Conservation (phyloP, 2,329 filamentous ascomycete genomes). For the Cadophora gregata region DNA sequence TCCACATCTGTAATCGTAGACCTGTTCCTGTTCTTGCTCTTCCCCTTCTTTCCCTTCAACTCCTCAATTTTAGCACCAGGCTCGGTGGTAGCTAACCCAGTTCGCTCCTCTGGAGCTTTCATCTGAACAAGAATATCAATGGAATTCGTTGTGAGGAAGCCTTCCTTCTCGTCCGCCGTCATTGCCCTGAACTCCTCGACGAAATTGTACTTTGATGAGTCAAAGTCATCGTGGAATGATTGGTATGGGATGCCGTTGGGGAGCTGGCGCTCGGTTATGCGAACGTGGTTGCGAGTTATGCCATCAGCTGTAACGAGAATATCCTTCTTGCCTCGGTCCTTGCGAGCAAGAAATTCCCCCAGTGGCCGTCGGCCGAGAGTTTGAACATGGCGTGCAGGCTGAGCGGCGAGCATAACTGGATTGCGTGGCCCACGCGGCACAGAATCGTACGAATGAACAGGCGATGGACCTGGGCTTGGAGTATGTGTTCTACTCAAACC, state of each 20-base stretch:
- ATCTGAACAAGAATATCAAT: conserved; percentile 33
- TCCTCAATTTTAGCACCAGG: conserved; percentile 1
- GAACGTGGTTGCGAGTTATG: conserved; percentile 27
- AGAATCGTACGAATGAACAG: not conserved
- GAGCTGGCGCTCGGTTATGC: conserved; percentile 21
- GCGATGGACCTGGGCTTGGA: not conserved
- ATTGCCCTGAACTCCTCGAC: conserved; percentile 11
- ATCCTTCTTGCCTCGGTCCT: conserved; percentile 30
- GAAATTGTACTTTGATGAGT: conserved; percentile 22
- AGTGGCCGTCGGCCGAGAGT: not conserved
- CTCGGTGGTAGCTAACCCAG: not conserved
- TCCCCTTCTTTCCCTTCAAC: not conserved
- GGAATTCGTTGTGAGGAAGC: conserved; percentile 28
- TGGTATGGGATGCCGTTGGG: conserved; percentile 23
- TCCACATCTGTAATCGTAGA: not conserved
- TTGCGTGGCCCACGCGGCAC: not conserved
- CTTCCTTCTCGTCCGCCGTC: conserved; percentile 21
- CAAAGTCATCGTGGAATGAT: conserved; percentile 16
- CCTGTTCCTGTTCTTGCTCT: conserved; percentile 7
- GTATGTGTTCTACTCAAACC: not conserved
- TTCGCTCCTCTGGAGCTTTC: not conserved
- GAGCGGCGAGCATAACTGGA: not conserved
- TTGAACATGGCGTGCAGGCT: conserved; percentile 3
- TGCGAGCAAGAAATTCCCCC: conserved; percentile 13
- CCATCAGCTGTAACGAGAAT: conserved; percentile 30